phyloP scores from a whole-genome alignment of 2,329 filamentous ascomycete genomes.

The Ceratocystis colombiana region DNA sequence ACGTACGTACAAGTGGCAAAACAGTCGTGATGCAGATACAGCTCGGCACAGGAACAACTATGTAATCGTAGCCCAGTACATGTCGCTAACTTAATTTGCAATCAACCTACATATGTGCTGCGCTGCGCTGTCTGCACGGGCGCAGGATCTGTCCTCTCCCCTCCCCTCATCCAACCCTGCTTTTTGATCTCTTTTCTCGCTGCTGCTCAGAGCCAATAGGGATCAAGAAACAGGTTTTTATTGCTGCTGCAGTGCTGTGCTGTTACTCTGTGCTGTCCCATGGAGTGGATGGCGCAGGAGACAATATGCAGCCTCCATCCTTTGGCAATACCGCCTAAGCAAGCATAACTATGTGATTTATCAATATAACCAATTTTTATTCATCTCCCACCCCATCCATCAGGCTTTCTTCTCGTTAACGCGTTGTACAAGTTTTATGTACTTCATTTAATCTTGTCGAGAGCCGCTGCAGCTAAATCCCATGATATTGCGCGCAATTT shows the following conservation, averaged over 20 bases:
- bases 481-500: too few species aligned
- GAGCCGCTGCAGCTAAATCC: too few species aligned
- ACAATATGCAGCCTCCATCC: slow-evolving; percentile 8
- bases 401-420: neutral
- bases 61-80: neutral
- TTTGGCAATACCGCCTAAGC: neutral
- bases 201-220: neutral
- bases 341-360: too few species aligned
- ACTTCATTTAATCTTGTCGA: too few species aligned
- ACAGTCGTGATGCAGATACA: neutral
- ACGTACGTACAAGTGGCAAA: neutral
- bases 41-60: neutral
- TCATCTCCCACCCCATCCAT: neutral
- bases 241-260: slow-evolving; percentile 6
- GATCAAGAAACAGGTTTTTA: slow-evolving; percentile 8
- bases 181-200: neutral
- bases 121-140: neutral
- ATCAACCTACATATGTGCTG: too few species aligned
- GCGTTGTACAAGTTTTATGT: neutral
- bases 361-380: too few species aligned
- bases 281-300: slow-evolving; percentile 10
- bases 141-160: neutral
- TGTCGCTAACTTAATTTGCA: too few species aligned
- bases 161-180: neutral
- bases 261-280: slow-evolving; percentile 2